Evolutionary conservation across 2,329 filamentous ascomycete species (phyloP).

Genomic region (Ceratocystis eucalypticola): DNA sequence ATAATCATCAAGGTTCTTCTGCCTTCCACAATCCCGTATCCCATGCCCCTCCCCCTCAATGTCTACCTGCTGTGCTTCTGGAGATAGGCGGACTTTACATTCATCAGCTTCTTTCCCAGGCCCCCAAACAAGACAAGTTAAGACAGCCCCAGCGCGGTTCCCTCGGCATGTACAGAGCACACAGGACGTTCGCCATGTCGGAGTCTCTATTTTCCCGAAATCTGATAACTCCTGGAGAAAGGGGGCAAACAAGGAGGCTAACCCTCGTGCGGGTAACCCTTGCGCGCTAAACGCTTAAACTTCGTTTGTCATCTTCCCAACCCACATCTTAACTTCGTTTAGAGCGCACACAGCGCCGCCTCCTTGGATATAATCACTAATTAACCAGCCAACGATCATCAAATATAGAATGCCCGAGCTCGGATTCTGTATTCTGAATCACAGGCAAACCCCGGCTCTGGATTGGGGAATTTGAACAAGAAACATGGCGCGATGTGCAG

Average conservation of each 20-base stretch:
- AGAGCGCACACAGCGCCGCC: background rate
- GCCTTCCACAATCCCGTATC: too few relatives aligned
- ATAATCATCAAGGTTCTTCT: too few relatives aligned
- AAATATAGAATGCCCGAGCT: too few relatives aligned
- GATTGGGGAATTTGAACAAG: too few relatives aligned
- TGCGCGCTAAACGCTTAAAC: background rate
- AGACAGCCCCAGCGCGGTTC: too few relatives aligned
- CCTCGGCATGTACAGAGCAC: background rate
- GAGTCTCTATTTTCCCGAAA: background rate
- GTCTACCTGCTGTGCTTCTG: background rate
- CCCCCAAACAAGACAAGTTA: background rate
- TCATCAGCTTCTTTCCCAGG: background rate
- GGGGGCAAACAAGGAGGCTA: background rate
- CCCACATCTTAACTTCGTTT: background rate
- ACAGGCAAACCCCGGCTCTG: too few relatives aligned
- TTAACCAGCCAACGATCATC: background rate
- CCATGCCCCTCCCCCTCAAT: too few relatives aligned
- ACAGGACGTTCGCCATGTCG: background rate
- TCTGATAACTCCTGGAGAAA: background rate
- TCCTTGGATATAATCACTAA: background rate
- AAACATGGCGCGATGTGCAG: too few relatives aligned
- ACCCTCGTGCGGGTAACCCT: background rate
- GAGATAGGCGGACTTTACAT: background rate
- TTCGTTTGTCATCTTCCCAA: background rate
- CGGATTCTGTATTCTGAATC: too few relatives aligned